Evolutionary conservation across 345 rosid genomes (phyloP).

Genomic region (Mallotus nudiflorus): DNA sequence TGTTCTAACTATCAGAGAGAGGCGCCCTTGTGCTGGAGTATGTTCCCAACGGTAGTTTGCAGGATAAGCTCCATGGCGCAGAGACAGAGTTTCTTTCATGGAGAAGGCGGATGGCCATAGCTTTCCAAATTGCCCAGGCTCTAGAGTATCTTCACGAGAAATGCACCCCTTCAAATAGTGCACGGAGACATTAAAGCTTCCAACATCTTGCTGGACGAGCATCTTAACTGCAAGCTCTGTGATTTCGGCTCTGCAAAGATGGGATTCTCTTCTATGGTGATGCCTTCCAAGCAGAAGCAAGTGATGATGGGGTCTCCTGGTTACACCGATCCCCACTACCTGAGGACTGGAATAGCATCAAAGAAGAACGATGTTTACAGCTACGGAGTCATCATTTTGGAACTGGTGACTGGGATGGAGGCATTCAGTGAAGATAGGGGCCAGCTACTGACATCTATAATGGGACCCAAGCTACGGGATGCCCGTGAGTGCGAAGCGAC

Average conservation of each 20-base stretch:
- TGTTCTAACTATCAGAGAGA: conserved; percentile 40
- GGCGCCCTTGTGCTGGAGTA: conserved; percentile 77
- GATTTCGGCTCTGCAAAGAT: conserved; percentile 85
- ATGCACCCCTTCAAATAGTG: conserved; percentile 63
- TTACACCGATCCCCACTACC: conserved; percentile 84
- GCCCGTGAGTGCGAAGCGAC: conserved; percentile 14
- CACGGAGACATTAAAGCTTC: conserved; percentile 89
- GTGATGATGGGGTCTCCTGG: conserved; percentile 82
- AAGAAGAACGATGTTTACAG: conserved; percentile 87
- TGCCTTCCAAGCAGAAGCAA: conserved; percentile 45
- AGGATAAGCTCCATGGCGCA: conserved; percentile 55
- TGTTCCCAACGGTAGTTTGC: conserved; percentile 68
- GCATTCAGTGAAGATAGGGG: conserved; percentile 69
- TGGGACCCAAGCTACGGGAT: conserved; percentile 38
- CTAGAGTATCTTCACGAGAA: conserved; percentile 75
- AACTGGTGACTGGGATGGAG: conserved; percentile 68
- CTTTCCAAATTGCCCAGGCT: conserved; percentile 69
- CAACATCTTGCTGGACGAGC: conserved; percentile 67
- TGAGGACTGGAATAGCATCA: conserved; percentile 73
- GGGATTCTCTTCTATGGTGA: conserved; percentile 72
- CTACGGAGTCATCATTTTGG: conserved; percentile 73
- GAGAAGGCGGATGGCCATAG: conserved; percentile 58
- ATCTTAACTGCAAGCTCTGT: conserved; percentile 72
- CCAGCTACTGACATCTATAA: conserved; percentile 44
- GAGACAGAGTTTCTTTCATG: conserved; percentile 43